These are phyloP conservation scores for Rhizopogon rudus DNA, from an alignment of 768 basidiomycete genomes.

Conservation along the genomic window DNA sequence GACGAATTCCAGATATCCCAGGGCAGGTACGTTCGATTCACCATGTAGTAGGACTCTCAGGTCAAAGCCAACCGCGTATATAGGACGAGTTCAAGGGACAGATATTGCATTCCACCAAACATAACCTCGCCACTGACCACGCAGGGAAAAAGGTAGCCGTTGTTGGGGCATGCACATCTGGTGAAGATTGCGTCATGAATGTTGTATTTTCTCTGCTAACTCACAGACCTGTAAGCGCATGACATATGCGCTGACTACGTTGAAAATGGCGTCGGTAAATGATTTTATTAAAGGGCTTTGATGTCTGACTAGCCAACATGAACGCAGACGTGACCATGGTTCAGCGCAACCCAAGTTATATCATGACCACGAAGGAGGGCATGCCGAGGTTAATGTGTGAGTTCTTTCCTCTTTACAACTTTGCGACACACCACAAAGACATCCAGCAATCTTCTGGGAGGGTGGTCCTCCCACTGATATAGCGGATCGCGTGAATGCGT, in stretches of 20 bases:
- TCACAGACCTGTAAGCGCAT: conserved; percentile 29
- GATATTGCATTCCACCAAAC: conserved; percentile 52
- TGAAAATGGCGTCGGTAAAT: conserved; percentile 40
- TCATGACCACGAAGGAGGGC: conserved; percentile 44
- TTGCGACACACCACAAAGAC: not conserved
- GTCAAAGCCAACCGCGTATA: not conserved
- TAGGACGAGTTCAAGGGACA: conserved; percentile 60
- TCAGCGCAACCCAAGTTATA: conserved; percentile 50
- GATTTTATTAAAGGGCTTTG: not conserved
- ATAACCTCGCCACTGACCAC: conserved; percentile 52
- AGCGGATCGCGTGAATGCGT: conserved; percentile 50
- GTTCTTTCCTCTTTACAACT: conserved; percentile 9
- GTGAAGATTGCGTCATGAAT: conserved; percentile 15
- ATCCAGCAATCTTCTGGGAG: conserved; percentile 33
- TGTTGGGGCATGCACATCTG: conserved; percentile 61
- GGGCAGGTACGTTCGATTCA: conserved; percentile 31
- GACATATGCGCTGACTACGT: conserved; percentile 46
- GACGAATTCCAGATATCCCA: conserved; percentile 40
- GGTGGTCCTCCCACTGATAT: conserved; percentile 42
- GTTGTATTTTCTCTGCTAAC: not conserved
- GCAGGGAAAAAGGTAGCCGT: conserved; percentile 68
- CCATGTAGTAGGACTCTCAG: not conserved
- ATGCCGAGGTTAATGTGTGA: conserved; percentile 20
- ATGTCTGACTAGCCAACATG: not conserved
- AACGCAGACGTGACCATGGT: conserved; percentile 39